These are phyloP conservation scores for Pythium aristosporum DNA, from an alignment of 352 stramenopile species.

Conservation along the genomic window DNA sequence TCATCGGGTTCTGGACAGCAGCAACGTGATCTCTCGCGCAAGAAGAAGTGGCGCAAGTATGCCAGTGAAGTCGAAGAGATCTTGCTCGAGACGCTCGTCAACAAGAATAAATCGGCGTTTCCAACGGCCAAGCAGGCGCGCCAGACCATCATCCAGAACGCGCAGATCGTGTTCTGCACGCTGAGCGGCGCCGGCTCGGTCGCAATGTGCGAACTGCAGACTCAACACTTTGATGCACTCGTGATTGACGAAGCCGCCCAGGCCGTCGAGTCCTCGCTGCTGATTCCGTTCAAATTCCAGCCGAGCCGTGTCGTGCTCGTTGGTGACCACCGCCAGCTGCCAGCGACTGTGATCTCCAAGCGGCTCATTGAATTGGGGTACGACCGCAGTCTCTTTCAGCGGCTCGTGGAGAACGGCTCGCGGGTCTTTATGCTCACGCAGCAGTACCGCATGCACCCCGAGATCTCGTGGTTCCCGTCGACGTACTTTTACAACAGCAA, in stretches of 20 bases:
- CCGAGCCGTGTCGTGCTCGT: constrained; percentile 82
- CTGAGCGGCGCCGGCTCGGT: constrained; percentile 77
- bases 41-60: constrained; percentile 75
- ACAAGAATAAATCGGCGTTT: constrained; percentile 61
- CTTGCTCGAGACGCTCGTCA: constrained; percentile 64
- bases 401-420: constrained; percentile 86
- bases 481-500: constrained; percentile 92
- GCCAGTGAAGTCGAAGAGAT: constrained; percentile 70
- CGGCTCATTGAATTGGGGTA: constrained; percentile 82
- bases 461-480: constrained; percentile 95
- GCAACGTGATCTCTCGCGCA: constrained; percentile 39
- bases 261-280: constrained; percentile 94
- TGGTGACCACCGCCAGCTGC: constrained; percentile 97
- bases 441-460: constrained; percentile 98
- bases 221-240: constrained; percentile 93
- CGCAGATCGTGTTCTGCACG: constrained; percentile 85
- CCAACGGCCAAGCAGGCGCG: constrained; percentile 51
- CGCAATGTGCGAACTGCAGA: constrained; percentile 85
- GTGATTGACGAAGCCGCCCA: constrained; percentile 98
- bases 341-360: constrained; percentile 96
- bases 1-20: constrained; percentile 21
- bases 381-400: constrained; percentile 95
- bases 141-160: constrained; percentile 68
- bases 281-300: constrained; percentile 95
- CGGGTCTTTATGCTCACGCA: constrained; percentile 89